Evolutionary conservation across 495 filamentous ascomycete species (phyloP), one percentile per base, ranked within the genome.

Genomic region (Xylaria nigripes): DNA sequence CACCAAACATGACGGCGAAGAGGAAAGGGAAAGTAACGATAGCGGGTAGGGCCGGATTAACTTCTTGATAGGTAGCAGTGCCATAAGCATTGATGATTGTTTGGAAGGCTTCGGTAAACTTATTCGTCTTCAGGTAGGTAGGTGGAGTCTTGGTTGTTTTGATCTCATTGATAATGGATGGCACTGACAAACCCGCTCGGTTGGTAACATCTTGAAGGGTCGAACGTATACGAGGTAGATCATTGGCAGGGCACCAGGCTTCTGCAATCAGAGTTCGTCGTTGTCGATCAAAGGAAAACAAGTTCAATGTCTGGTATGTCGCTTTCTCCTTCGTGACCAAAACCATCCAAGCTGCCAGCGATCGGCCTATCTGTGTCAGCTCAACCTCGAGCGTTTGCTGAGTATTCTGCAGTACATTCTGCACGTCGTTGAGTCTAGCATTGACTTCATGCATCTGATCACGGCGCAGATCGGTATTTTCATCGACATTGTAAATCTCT

Each of bases 1-100:
- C 93, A 67, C 93, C 93, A 62, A 97, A 97, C 93, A 97, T 97
- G 77, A 96, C 92, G 24, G 94, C 94, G 67, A 99, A 99, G 40
- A 97, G 73, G 74, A 99, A 97, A 12, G 93, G 93, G 69, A 98
- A 97, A 15, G 94, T 99, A 59, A 97, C 82, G 54, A 96, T 89
- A 21, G 94, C 92, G 19, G 90, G 90, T 23, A 96, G 74, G 49
- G 89, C 93, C 54, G 93, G 94, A 73, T 99, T 99, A 72, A 93
- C 88, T 74, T 99, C 93, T 49, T 85, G 84, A 69, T 99, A 99
- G 64, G 95, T 96, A 15, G 92, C 86, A 25, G 92, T 94, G 61
- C 93, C 93, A 66, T 99, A 99, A 45, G 94, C 92, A 62, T 97
- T 90, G 70, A 99, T 90, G 61, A 99, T 99, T 21, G 94, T 99